phyloP scores from a whole-genome alignment of 768 basidiomycete species.

The Leccinum pellstonianum region DNA sequence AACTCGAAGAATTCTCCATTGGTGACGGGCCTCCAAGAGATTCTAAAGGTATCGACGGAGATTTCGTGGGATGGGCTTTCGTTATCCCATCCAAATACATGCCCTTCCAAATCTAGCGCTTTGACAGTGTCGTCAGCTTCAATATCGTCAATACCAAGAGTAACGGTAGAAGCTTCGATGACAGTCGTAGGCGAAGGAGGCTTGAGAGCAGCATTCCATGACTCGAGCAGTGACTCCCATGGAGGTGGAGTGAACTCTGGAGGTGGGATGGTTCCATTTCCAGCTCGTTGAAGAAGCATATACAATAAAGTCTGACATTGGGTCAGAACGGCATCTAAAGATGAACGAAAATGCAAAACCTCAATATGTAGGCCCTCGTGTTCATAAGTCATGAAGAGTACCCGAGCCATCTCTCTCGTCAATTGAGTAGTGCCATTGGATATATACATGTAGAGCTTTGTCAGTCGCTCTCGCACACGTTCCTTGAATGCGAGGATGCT shows the following conservation, averaged over 20 bases:
- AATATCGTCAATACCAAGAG: constrained; percentile 79
- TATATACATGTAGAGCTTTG: constrained; percentile 71
- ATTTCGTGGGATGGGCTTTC: constrained; percentile 71
- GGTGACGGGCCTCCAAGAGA: constrained; percentile 83
- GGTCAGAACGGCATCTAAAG: constrained; percentile 5
- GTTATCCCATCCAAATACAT: constrained; percentile 95
- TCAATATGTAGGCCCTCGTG: constrained; percentile 91
- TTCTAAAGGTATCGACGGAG: constrained; percentile 65
- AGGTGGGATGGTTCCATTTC: constrained; percentile 77
- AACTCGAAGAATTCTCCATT: constrained; percentile 84
- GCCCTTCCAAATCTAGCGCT: constrained; percentile 42
- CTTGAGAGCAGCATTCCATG: constrained; percentile 46
- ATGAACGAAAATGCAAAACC: constrained; percentile 30
- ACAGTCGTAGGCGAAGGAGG: constrained; percentile 46
- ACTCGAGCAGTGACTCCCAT: constrained; percentile 55
- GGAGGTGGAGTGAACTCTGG: constrained; percentile 68
- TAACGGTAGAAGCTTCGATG: constrained; percentile 57
- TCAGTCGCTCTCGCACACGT: constrained; percentile 73
- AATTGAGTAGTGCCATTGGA: constrained; percentile 47
- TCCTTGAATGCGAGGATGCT: constrained; percentile 74
- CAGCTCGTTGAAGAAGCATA: constrained; percentile 86
- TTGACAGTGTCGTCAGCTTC: constrained; percentile 62
- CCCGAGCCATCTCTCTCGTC: constrained; percentile 68
- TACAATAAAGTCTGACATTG: constrained; percentile 73
- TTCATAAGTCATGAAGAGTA: constrained; percentile 88